Evolutionary conservation across 2,329 filamentous ascomycete genomes (phyloP).

Genomic region (Verticillium albo-atrum): DNA sequence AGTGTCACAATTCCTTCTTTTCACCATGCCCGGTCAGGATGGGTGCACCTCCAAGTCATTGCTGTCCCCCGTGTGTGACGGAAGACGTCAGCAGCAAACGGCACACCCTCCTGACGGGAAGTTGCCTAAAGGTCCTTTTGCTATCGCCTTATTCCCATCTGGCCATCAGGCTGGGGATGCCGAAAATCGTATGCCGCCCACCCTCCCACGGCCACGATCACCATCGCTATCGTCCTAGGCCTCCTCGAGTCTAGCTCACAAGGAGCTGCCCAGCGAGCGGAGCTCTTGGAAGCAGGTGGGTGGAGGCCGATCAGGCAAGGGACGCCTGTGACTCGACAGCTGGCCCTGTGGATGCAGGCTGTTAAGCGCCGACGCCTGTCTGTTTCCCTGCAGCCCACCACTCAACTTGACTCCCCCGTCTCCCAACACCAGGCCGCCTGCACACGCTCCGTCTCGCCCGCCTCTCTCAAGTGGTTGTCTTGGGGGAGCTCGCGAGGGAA

Average conservation of each 20-base stretch:
- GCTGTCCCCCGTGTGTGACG: background rate
- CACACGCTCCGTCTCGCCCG: constrained; percentile 24
- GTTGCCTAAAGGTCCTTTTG: background rate
- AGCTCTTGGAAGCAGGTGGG: background rate
- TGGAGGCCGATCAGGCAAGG: constrained; percentile 1
- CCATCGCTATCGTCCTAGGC: background rate
- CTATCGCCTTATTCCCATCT: background rate
- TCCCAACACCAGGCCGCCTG: constrained; percentile 20
- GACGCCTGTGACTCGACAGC: constrained; percentile 12
- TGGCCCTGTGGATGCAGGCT: constrained; percentile 29
- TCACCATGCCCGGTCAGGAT: background rate
- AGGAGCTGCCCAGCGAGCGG: background rate
- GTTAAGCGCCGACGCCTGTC: constrained; percentile 56
- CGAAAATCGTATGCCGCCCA: background rate
- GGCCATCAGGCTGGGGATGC: background rate
- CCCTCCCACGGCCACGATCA: background rate
- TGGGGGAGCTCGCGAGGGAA: constrained; percentile 7
- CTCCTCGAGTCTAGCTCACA: background rate
- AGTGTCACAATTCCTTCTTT: background rate
- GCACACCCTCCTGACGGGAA: background rate
- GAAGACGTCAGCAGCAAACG: background rate
- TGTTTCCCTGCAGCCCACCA: constrained; percentile 41
- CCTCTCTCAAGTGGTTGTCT: background rate
- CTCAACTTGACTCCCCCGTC: constrained; percentile 17
- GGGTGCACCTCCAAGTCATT: background rate